phyloP scores from a whole-genome alignment of 306 rosid species.

The Parietaria judaica region DNA sequence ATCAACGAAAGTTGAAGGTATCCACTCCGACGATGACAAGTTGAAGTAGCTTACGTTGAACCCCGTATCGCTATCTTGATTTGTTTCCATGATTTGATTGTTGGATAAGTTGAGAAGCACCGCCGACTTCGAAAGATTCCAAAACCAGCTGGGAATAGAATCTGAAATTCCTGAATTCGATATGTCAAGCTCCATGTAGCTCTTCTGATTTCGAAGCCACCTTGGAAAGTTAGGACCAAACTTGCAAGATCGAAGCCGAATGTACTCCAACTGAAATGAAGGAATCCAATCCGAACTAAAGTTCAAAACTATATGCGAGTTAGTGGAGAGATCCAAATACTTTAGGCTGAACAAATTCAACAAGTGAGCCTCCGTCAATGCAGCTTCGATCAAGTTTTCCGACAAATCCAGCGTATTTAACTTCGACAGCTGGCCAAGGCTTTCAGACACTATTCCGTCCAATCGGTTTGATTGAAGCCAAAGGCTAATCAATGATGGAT shows the following conservation, averaged over 20 bases:
- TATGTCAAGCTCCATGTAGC: not conserved
- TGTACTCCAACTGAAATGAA: not conserved
- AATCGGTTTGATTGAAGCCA: not conserved
- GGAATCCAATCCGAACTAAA: constrained; percentile 5
- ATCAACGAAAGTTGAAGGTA: not conserved
- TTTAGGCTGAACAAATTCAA: not conserved
- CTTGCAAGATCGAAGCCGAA: not conserved
- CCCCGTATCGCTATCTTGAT: not conserved
- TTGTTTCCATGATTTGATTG: constrained; percentile 1
- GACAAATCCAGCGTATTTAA: not conserved
- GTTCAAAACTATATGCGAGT: constrained; percentile 1
- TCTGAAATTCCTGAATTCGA: not conserved
- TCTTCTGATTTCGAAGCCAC: constrained; percentile 7
- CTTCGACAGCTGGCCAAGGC: not conserved
- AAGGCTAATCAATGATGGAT: constrained; percentile 12
- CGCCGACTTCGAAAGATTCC: not conserved
- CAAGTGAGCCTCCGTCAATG: not conserved
- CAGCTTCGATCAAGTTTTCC: not conserved
- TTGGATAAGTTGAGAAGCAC: not conserved
- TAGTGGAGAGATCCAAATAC: not conserved
- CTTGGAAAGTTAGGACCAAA: constrained; percentile 13
- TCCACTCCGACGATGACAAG: not conserved
- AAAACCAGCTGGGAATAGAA: constrained; percentile 5
- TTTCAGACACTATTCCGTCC: constrained; percentile 6
- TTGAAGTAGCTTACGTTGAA: not conserved